Evolutionary conservation across 2,329 filamentous ascomycete genomes (phyloP).

Genomic region (Venturia oleaginea): DNA sequence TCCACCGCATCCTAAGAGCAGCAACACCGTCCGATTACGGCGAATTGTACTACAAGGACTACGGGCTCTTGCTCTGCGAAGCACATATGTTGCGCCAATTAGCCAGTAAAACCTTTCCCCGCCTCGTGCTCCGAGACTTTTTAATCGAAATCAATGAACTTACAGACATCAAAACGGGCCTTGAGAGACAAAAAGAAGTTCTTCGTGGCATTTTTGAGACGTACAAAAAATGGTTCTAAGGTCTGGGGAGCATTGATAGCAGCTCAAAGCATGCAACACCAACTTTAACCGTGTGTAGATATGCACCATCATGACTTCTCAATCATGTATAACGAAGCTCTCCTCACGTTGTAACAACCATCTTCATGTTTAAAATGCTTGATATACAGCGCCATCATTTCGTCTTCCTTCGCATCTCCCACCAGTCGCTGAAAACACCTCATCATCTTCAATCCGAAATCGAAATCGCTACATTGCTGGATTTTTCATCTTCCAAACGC

Average conservation of each 20-base stretch:
- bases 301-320: neutral
- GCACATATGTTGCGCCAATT: conserved; percentile 71
- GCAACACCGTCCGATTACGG: conserved; percentile 57
- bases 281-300: neutral
- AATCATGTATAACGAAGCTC: too few relatives aligned
- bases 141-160: conserved; percentile 80
- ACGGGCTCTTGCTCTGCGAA: conserved; percentile 82
- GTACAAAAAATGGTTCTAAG: conserved; percentile 62
- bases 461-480: too few relatives aligned
- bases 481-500: too few relatives aligned
- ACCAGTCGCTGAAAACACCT: too few relatives aligned
- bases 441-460: too few relatives aligned
- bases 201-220: conserved; percentile 83
- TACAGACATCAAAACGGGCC: conserved; percentile 66
- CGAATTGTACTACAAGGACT: conserved; percentile 81
- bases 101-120: conserved; percentile 59
- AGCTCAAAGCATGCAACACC: neutral
- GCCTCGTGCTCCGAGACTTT: conserved; percentile 72
- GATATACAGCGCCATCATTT: too few relatives aligned
- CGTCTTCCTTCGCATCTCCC: too few relatives aligned
- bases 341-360: too few relatives aligned
- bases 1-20: conserved; percentile 57
- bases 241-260: neutral
- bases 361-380: too few relatives aligned
- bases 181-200: conserved; percentile 68